Evolutionary conservation across 2,329 filamentous ascomycete species (phyloP).

Genomic region (Raffaelea arxii): DNA sequence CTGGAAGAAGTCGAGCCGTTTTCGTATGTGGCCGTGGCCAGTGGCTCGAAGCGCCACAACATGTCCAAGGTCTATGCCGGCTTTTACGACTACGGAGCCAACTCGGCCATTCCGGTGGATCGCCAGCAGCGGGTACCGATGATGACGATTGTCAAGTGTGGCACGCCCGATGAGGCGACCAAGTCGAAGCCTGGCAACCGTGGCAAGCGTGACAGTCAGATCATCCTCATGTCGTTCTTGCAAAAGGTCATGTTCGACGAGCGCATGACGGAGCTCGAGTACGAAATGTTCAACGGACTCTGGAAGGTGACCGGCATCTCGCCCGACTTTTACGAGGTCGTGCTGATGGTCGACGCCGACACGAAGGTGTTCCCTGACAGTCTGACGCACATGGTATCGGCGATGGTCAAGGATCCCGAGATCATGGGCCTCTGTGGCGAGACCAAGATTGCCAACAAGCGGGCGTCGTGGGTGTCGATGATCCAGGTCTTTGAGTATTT

Average conservation of each 20-base stretch:
- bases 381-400: conserved; percentile 95
- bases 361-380: conserved; percentile 99
- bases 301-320: conserved; percentile 99
- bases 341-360: conserved; percentile 98
- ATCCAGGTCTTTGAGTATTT: conserved; percentile 99
- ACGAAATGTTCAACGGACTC: conserved; percentile 98
- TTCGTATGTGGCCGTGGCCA: conserved; percentile 94
- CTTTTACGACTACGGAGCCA: conserved; percentile 90
- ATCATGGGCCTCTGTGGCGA: conserved; percentile 99
- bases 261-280: conserved; percentile 98
- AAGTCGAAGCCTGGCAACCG: conserved; percentile 90
- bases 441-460: conserved; percentile 99
- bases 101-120: conserved; percentile 68
- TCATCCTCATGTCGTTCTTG: conserved; percentile 97
- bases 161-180: conserved; percentile 74
- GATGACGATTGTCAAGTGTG: conserved; percentile 93
- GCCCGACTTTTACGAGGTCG: conserved; percentile 93
- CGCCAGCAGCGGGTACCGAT: conserved; percentile 97
- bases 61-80: conserved; percentile 98
- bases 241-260: conserved; percentile 99
- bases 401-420: conserved; percentile 98
- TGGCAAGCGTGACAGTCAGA: conserved; percentile 97
- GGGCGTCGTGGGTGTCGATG: conserved; percentile 86
- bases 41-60: conserved; percentile 94
- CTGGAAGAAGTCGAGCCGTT: conserved; percentile 79